Evolutionary conservation across 192 early-diverging fungal species (phyloP).

Genomic region (Umbelopsis ramanniana): DNA sequence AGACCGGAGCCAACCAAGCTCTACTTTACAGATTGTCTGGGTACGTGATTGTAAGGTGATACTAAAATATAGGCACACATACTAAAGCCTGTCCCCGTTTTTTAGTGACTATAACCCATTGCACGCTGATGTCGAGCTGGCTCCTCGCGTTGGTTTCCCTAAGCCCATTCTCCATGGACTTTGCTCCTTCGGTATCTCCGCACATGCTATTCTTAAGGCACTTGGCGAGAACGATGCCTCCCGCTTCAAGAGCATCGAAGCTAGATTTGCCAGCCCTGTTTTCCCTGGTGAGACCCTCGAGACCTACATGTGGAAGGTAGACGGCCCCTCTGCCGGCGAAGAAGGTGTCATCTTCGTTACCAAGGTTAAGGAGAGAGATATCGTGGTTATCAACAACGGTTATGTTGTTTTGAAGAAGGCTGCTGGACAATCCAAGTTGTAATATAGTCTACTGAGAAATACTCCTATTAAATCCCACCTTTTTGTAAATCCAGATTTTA

Average conservation of each 20-base stretch:
- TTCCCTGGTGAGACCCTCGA: slow-evolving; percentile 74
- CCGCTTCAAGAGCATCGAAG: slow-evolving; percentile 66
- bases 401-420: slow-evolving; percentile 46
- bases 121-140: slow-evolving; percentile 73
- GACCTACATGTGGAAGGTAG: slow-evolving; percentile 75
- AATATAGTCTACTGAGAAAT: neutral
- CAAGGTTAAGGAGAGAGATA: slow-evolving; percentile 57
- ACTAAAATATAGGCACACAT: too few species aligned
- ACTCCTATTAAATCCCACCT: too few species aligned
- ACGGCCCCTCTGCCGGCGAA: slow-evolving; percentile 22
- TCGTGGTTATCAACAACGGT: slow-evolving; percentile 68
- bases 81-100: neutral
- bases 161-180: slow-evolving; percentile 77
- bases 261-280: slow-evolving; percentile 71
- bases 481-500: too few species aligned
- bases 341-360: slow-evolving; percentile 58
- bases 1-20: slow-evolving; percentile 61
- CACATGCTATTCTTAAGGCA: slow-evolving; percentile 59
- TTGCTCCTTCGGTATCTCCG: slow-evolving; percentile 60
- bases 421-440: slow-evolving; percentile 26
- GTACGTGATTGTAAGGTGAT: slow-evolving; percentile 29
- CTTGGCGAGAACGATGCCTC: slow-evolving; percentile 57
- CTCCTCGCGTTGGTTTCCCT: slow-evolving; percentile 70
- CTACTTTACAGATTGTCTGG: slow-evolving; percentile 76
- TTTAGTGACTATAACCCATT: slow-evolving; percentile 73